A percentile compares a stretch with the other conserved stretches of the same genome.
phyloP scores from a whole-genome alignment of 2,329 filamentous ascomycete species.

The Amesomyces nigricolor region DNA sequence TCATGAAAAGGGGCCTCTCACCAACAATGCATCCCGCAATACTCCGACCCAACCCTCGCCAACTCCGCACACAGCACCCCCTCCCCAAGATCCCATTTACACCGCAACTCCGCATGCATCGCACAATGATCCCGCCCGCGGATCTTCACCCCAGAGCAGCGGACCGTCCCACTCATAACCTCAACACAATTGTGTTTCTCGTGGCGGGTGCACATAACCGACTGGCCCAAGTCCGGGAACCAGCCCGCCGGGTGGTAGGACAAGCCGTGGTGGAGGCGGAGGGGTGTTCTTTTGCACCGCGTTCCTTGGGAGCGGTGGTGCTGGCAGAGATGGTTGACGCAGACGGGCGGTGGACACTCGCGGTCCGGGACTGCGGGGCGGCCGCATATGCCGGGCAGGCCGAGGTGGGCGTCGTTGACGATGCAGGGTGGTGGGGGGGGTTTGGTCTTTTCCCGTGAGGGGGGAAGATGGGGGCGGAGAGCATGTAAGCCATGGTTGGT shows the following conservation, averaged over 20 bases:
- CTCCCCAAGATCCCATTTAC: background rate
- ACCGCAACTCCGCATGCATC: background rate
- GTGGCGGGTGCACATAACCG: constrained; percentile 1
- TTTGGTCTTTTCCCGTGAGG: background rate
- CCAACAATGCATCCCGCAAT: constrained; percentile 4
- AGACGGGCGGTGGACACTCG: background rate
- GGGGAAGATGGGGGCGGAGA: too few species aligned
- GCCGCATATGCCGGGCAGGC: background rate
- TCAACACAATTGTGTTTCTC: constrained; percentile 7
- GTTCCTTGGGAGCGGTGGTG: background rate
- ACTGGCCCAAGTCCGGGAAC: background rate
- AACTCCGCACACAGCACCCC: background rate
- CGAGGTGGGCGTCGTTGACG: constrained; percentile 2
- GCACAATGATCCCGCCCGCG: background rate
- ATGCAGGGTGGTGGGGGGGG: background rate
- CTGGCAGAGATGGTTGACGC: constrained; percentile 6
- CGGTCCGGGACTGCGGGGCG: background rate
- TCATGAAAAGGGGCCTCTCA: background rate
- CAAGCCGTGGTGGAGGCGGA: background rate
- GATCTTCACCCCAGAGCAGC: background rate
- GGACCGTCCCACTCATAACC: background rate
- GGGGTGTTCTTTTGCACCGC: background rate
- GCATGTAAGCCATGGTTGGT: background rate
- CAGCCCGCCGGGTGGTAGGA: background rate
- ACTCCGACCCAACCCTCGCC: background rate